A percentile compares a stretch with the other conserved stretches of the same genome.
Conservation (phyloP, 2,329 filamentous ascomycete species). For the Graphium sp. region DNA sequence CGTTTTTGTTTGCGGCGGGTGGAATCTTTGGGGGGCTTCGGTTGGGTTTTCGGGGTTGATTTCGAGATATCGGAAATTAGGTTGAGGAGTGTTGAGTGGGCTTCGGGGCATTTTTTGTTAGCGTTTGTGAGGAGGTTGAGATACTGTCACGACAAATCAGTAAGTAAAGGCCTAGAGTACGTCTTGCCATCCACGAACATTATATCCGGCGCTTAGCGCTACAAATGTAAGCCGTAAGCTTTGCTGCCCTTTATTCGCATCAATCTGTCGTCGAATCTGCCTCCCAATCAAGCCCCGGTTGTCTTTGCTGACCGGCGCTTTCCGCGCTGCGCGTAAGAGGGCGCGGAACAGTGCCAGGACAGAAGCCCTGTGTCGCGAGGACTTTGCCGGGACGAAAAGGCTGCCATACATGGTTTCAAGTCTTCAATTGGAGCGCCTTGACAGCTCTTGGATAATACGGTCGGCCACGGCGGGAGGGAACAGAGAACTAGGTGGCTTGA, state of each 20-base stretch:
- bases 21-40: too few species aligned
- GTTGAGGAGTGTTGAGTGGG: too few species aligned
- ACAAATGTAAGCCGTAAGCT: slow-evolving; percentile 43
- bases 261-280: slow-evolving; percentile 44
- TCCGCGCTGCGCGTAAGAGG: slow-evolving; percentile 40
- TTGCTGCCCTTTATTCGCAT: slow-evolving; percentile 37
- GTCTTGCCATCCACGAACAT: too few species aligned
- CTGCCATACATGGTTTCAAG: too few species aligned
- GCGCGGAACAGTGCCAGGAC: slow-evolving; percentile 58
- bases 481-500: too few species aligned
- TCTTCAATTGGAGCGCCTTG: too few species aligned
- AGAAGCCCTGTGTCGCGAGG: slow-evolving; percentile 34
- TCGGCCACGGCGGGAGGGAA: too few species aligned
- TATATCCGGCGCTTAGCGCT: slow-evolving; percentile 52
- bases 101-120: too few species aligned
- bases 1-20: too few species aligned
- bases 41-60: too few species aligned
- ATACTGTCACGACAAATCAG: slow-evolving; percentile 13
- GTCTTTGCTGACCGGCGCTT: slow-evolving; percentile 16
- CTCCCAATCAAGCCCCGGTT: slow-evolving; percentile 33
- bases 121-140: slow-evolving; percentile 22
- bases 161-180: background rate
- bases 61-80: too few species aligned
- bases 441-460: too few species aligned
- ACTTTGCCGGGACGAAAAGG: slow-evolving; percentile 26